Evolutionary conservation across 495 filamentous ascomycete genomes (phyloP).

Genomic region (Friedmanniomyces endolithicus): DNA sequence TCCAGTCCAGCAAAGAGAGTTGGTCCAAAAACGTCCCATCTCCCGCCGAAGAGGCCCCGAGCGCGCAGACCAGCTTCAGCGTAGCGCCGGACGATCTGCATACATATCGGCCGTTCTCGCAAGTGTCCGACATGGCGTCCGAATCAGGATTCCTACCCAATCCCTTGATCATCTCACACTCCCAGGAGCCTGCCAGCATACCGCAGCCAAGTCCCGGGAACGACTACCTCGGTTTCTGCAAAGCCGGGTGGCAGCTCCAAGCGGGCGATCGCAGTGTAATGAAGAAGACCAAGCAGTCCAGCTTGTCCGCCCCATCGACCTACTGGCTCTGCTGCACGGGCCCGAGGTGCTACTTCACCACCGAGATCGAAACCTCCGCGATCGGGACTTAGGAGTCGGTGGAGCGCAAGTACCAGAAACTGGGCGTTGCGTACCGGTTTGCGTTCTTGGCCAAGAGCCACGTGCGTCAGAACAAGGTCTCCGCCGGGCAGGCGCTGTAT

Average conservation of each 20-base stretch:
- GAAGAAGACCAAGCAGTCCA: slow-evolving; percentile 1
- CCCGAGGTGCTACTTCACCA: slow-evolving; percentile 4
- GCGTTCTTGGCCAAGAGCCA: slow-evolving; percentile 9
- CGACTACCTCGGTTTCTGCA: slow-evolving; percentile 9
- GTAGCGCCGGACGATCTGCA: neutral
- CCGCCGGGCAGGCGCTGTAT: neutral
- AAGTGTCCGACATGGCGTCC: neutral
- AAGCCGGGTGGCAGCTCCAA: neutral
- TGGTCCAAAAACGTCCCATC: neutral
- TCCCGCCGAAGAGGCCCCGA: neutral
- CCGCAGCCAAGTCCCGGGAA: neutral
- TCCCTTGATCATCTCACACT: neutral
- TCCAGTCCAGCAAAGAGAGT: neutral
- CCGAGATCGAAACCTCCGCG: neutral
- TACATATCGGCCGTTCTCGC: neutral
- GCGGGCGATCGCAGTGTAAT: neutral
- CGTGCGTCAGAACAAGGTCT: neutral
- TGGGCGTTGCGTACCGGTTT: neutral
- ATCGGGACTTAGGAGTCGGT: neutral
- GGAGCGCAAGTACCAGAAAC: neutral
- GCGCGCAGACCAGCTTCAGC: neutral
- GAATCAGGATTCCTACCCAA: neutral
- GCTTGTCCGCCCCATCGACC: neutral
- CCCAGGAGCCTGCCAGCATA: neutral
- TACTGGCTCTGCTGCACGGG: neutral